Conservation (phyloP, 2,329 filamentous ascomycete genomes). For the Waltergamsia citrina region DNA sequence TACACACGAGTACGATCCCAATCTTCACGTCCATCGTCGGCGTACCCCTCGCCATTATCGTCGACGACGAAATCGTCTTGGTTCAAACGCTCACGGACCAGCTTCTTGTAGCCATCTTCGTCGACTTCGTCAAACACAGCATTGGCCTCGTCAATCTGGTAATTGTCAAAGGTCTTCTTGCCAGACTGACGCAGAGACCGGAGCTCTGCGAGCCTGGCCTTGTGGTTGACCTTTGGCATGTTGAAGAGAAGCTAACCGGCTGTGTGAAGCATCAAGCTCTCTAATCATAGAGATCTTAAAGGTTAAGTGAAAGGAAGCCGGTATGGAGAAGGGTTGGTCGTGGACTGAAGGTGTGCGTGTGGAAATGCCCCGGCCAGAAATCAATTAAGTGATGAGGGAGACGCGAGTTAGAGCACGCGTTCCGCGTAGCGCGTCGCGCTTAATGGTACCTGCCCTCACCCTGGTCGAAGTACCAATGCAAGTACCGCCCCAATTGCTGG, state of each 20-base stretch:
- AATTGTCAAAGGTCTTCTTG: slow-evolving; percentile 82
- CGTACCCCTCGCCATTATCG: slow-evolving; percentile 95
- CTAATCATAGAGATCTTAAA: not conserved
- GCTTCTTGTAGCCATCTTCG: slow-evolving; percentile 94
- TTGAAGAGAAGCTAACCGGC: slow-evolving; percentile 5
- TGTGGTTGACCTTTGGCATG: slow-evolving; percentile 26
- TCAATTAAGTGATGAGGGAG: not conserved
- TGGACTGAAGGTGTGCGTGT: not conserved
- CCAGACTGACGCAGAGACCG: slow-evolving; percentile 76
- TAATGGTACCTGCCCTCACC: not conserved
- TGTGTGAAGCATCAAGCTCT: not conserved
- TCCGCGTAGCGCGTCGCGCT: slow-evolving; percentile 6
- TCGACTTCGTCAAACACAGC: slow-evolving; percentile 94
- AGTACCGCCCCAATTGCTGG: too few relatives aligned
- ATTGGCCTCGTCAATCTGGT: slow-evolving; percentile 75
- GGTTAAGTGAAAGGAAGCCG: not conserved
- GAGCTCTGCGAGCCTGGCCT: slow-evolving; percentile 64
- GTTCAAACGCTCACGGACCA: slow-evolving; percentile 80
- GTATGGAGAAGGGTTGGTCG: not conserved
- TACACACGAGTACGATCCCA: slow-evolving; percentile 68
- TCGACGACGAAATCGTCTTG: slow-evolving; percentile 98
- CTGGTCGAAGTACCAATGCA: too few relatives aligned
- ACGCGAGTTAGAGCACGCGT: slow-evolving; percentile 3
- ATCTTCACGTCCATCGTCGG: slow-evolving; percentile 91
- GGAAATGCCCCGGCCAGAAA: not conserved